Percentiles rank a stretch among this genome's conserved stretches.
phyloP scores from a whole-genome alignment of 148 eudicot genomes.

The Cornus florida region DNA sequence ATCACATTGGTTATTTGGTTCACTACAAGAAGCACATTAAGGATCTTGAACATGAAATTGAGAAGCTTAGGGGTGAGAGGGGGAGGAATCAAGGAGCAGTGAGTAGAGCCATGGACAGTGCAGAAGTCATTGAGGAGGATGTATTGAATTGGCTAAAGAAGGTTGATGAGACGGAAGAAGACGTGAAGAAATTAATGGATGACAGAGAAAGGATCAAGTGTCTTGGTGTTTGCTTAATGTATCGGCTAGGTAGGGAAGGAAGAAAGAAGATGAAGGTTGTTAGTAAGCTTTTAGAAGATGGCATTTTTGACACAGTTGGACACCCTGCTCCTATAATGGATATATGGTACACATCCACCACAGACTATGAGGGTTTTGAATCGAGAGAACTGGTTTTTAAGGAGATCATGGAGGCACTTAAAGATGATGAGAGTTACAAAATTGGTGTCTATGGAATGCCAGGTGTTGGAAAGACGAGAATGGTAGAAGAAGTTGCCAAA shows the following conservation, averaged over 20 bases:
- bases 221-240: neutral
- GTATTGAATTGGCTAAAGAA: neutral
- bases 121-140: neutral
- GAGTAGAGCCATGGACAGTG: neutral
- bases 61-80: neutral
- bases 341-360: neutral
- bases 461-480: constrained; percentile 13
- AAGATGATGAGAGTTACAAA: neutral
- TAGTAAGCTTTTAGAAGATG: neutral
- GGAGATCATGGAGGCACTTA: neutral
- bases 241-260: neutral
- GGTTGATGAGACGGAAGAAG: neutral
- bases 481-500: neutral
- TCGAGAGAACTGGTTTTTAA: neutral
- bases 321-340: neutral
- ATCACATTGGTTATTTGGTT: neutral
- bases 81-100: neutral
- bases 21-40: neutral
- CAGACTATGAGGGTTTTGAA: neutral
- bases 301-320: neutral
- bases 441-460: constrained; percentile 9
- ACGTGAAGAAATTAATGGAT: neutral
- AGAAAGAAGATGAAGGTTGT: neutral
- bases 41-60: neutral
- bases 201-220: neutral